Percentiles rank a stretch among this genome's conserved stretches.
Conservation (phyloP, 2,329 filamentous ascomycete genomes). For the Trichoderma citrinoviride region DNA sequence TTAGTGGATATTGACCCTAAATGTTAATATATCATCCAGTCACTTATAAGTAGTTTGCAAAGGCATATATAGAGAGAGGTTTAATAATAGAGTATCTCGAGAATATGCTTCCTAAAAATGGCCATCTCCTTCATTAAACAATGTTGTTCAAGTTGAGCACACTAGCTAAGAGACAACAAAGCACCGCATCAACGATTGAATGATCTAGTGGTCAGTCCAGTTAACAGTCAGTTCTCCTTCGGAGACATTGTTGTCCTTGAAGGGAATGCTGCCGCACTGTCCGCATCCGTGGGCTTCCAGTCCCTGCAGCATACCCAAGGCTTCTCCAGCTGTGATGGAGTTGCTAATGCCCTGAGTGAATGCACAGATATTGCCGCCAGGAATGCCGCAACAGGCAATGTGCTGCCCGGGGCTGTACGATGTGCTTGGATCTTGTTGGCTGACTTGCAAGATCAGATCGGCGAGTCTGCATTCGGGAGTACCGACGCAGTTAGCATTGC, state of each 20-base stretch:
- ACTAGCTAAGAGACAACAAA: background rate
- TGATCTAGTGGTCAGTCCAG: conserved; percentile 5
- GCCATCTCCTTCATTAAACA: background rate
- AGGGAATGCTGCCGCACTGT: conserved; percentile 20
- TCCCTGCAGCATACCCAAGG: conserved; percentile 18
- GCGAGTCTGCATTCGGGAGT: conserved; percentile 17
- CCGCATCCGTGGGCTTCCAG: conserved; percentile 5
- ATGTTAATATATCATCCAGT: background rate
- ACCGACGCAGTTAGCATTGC: conserved; percentile 17
- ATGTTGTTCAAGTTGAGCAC: background rate
- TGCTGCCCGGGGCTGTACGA: conserved; percentile 13
- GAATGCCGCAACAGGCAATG: conserved; percentile 20
- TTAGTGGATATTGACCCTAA: background rate
- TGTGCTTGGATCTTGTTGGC: conserved; percentile 5
- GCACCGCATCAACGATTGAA: background rate
- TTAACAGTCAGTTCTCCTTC: conserved; percentile 18
- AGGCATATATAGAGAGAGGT: background rate
- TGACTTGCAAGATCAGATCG: conserved; percentile 21
- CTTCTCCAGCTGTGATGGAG: conserved; percentile 16
- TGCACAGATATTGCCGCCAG: conserved; percentile 17
- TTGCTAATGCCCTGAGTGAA: conserved; percentile 14
- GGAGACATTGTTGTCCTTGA: conserved; percentile 20
- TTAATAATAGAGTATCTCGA: background rate
- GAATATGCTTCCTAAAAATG: background rate
- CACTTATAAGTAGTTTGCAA: background rate